phyloP scores from a whole-genome alignment of 2,329 filamentous ascomycete species.

The Botrytis deweyae region DNA sequence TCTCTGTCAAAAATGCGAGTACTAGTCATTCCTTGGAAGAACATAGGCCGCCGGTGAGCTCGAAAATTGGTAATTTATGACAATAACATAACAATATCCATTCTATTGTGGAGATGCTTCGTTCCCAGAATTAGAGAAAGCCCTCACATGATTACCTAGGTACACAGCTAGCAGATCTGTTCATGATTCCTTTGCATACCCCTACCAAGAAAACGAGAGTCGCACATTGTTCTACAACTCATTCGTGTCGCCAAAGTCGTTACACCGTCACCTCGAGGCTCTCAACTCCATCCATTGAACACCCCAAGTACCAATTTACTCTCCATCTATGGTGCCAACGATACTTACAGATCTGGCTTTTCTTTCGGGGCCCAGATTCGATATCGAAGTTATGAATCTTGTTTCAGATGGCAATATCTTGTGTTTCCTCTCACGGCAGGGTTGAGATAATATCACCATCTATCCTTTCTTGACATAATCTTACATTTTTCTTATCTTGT shows the following conservation, averaged over 20 bases:
- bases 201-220: neutral
- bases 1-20: neutral
- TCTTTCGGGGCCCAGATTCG: neutral
- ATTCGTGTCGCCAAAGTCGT: neutral
- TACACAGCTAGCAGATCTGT: neutral
- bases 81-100: neutral
- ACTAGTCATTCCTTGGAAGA: neutral
- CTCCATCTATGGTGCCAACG: neutral
- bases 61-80: neutral
- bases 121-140: no score
- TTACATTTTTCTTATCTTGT: neutral
- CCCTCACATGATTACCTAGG: no score
- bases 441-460: neutral
- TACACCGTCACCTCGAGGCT: neutral
- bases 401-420: neutral
- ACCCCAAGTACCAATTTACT: neutral
- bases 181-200: neutral
- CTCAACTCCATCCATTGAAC: neutral
- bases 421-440: neutral
- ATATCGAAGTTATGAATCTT: neutral
- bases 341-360: neutral
- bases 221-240: neutral
- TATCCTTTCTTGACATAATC: neutral
- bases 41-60: neutral
- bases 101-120: neutral